A percentile compares a stretch with the other conserved stretches of the same genome.
Conservation (phyloP, 805 yeast species). For the Myxozyma geophila region DNA sequence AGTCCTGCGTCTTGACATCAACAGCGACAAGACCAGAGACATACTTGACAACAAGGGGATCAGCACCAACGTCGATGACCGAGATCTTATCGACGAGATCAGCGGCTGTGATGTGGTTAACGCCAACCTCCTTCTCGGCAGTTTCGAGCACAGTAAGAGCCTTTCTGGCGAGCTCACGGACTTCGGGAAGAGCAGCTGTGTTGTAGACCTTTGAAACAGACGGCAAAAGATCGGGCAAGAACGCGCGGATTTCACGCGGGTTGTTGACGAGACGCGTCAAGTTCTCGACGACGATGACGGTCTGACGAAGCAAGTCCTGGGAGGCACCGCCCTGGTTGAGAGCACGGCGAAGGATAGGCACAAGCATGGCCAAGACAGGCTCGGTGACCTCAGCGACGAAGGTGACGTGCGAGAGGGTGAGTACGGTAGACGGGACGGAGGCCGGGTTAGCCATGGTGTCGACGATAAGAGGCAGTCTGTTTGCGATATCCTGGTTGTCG, state of each 20-base stretch:
- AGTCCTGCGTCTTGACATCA: slow-evolving; percentile 48
- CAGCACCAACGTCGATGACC: slow-evolving; percentile 49
- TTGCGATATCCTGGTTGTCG: slow-evolving; percentile 89
- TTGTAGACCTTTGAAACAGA: slow-evolving; percentile 86
- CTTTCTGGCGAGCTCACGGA: slow-evolving; percentile 87
- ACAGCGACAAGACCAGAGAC: slow-evolving; percentile 42
- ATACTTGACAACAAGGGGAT: slow-evolving; percentile 51
- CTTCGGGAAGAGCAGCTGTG: slow-evolving; percentile 94
- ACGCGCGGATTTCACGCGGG: slow-evolving; percentile 85
- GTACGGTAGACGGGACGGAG: slow-evolving; percentile 86
- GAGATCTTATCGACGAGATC: slow-evolving; percentile 43
- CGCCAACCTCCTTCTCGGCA: slow-evolving; percentile 75
- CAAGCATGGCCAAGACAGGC: slow-evolving; percentile 86
- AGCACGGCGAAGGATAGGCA: slow-evolving; percentile 90
- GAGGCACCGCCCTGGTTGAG: slow-evolving; percentile 73
- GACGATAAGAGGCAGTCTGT: slow-evolving; percentile 81
- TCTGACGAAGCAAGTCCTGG: slow-evolving; percentile 94
- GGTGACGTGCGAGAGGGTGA: slow-evolving; percentile 87
- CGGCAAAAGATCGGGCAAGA: slow-evolving; percentile 86
- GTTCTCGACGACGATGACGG: slow-evolving; percentile 94
- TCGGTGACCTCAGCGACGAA: slow-evolving; percentile 98
- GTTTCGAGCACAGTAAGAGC: slow-evolving; percentile 81
- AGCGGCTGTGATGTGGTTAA: slow-evolving; percentile 62
- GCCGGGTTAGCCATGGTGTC: slow-evolving; percentile 89
- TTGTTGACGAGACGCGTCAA: slow-evolving; percentile 93